Evolutionary conservation across 495 filamentous ascomycete genomes (phyloP), one percentile per base, ranked within the genome.

Genomic region (Astrocystis sublimbata): DNA sequence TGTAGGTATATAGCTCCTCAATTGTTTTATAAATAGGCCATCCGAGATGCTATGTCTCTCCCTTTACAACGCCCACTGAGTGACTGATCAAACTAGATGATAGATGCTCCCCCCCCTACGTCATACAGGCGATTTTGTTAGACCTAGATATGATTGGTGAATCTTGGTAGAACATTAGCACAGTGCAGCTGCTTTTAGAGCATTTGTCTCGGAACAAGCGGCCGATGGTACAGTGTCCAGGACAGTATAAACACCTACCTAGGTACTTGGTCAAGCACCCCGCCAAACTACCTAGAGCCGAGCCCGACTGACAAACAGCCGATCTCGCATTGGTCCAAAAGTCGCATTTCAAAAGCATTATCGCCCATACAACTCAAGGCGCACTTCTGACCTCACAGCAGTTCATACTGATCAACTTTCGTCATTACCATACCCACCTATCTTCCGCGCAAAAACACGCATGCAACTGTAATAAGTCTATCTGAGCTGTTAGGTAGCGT

Each of bases 301-400:
- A 51, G 51, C 31, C 26, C 12, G 9, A 45, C 50, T 49, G 28
- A 42, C 59, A 19, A 35, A 52, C 36, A 57, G 67, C 71, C 71
- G 71, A 71, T 74, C 55, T 72, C 71, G 73, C 75, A 72, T 72
- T 54, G 21, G 43, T 47, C 57, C 40, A 36, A 50, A 68, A 66
- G 47, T 42, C 36, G 65, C 63, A 75, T 78, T 78, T 78, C 74
- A 76, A 77, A 76, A 77, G 73, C 73, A 76, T 40, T n/a, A 54
- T 26, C 26, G 38, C 42, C 31, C 10, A 43, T 12, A 6, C 40
- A 43, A 30, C 40, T 13, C 28, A 23, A 35, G 4, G 49, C 49
- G 49, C 49, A 52, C 21, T 17, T 23, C 8, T 9, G 49, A 52
- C 17, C 30, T 52, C 49, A 10, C 30, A 52, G 17, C 21, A 35